A percentile compares a stretch with the other conserved stretches of the same genome.
Conservation (phyloP, 768 basidiomycete species). For the Tulasnella sp. region DNA sequence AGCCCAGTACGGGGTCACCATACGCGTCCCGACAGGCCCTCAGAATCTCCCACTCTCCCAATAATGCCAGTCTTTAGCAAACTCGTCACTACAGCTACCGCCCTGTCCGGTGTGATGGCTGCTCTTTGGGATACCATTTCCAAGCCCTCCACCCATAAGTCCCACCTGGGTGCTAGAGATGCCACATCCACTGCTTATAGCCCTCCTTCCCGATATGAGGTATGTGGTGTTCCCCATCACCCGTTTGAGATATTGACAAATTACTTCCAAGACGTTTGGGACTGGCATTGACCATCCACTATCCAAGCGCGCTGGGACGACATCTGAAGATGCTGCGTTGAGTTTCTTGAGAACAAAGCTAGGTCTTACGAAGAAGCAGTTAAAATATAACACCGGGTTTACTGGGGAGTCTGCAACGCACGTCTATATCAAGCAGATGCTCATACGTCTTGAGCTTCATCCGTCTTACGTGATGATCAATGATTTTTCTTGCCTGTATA, state of each 20-base stretch:
- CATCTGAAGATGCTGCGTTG: conserved; percentile 6
- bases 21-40: too few relatives aligned
- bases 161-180: neutral
- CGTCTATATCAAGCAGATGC: conserved; percentile 5
- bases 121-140: conserved; percentile 5
- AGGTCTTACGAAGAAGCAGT: neutral
- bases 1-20: too few relatives aligned
- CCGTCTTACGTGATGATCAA: neutral
- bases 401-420: neutral
- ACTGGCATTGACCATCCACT: neutral
- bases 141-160: conserved; percentile 2
- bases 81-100: neutral
- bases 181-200: neutral
- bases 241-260: neutral
- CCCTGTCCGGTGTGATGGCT: conserved; percentile 4
- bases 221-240: neutral
- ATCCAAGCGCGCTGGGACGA: neutral
- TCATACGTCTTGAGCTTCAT: neutral
- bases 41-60: too few relatives aligned
- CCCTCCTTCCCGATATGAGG: neutral
- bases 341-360: conserved; percentile 8
- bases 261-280: conserved; percentile 1
- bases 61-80: conserved; percentile 5
- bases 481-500: conserved; percentile 4
- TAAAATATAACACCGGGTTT: conserved; percentile 1